Evolutionary conservation across 2,329 filamentous ascomycete species (phyloP), one percentile per base, ranked within the genome.

Genomic region (Fusarium praegraminearum): DNA sequence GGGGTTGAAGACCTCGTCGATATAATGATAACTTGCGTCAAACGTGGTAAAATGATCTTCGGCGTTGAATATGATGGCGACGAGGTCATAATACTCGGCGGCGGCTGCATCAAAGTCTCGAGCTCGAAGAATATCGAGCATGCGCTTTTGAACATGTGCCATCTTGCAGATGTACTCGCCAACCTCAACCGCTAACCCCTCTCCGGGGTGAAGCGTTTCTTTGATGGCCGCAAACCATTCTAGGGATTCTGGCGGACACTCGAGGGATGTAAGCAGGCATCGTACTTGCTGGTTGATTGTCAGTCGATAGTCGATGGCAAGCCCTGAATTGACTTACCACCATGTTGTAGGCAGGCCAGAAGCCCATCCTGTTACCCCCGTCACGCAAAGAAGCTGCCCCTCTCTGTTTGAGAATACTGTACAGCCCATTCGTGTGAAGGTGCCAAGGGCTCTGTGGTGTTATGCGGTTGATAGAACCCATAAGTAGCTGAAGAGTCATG

Each of bases 311-410:
- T n/a, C 32, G 24, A n/a, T 7, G 11, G 28, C 16, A 13, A 9
- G 12, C 11, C 18, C 15, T 16, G 6, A n/a, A 10, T 22, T 10
- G 18, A 77, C 78, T 24, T 66, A 82, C 80, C 46, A 82, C 73
- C 66, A 82, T 76, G 58, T 76, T 81, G 38, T 74, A 81, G 24
- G 78, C 75, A 12, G 78, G 75, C 80, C 80, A 82, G 58, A 82
- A 82, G 3, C 76, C 74, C 16, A 67, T 67, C 7, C 80, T 76
- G 7, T 75, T 76, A 3, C 41, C 50, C 2, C 9, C n/a, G 3
- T 63, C 76, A 40, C 62, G 60, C 12, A 82, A 60, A 33, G 67
- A 68, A 18, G 57, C 41, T 11, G 60, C 46, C 2, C 80, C 80
- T 57, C 80, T 76, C 12, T 76, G 63, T 40, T 80, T 76, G 24